Base-by-base conservation (phyloP, 148 eudicot species). In the Agrostemma githago region DNA sequence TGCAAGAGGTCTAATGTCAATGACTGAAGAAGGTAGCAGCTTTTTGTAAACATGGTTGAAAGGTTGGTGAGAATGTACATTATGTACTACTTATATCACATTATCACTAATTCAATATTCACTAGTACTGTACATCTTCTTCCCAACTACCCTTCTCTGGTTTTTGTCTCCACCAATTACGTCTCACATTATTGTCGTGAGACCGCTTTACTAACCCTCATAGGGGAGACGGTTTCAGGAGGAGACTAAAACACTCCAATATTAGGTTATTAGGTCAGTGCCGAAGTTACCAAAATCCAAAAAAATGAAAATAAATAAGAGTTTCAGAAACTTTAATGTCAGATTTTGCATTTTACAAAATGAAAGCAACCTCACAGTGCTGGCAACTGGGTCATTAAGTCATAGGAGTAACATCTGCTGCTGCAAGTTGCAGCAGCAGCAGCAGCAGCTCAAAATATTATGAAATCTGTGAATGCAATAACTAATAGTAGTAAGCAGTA, bases 381-480 rank as follows among this genome's bases (percentile, higher is more conserved):
- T 20, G 57, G 70, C 73, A 2, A 53, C 56, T 43, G 71, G 58
- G 58, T 73, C 76, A 73, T 43, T 51, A 48, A 44, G 19, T 59
- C 58, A 20, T 68, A 64, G 6, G 6, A 60, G 19, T 34, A 38
- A 67, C 75, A 26, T 34, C 41, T 62, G 54, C 62, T 71, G 62
- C 71, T 14, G 37, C 76, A 70, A 77, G 12, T 77, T 61, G 75
- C 71, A 56, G 70, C 70, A 15, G 54, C 59, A 26, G 34, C 34
- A 26, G 34, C 34, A 26, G 34, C 26, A 51, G 56, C 17, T 70
- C 62, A 70, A 70, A 21, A 68, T 62, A 66, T 46, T 62, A 56
- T 54, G 72, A 65, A 78, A 41, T 66, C 44, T 78, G 80, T 72
- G 76, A 78, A 53, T 78, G 80, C 80, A 78, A 78, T 72, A 78